Base-by-base conservation (phyloP, 331 rosid genomes). In the Spiraea crenata region DNA sequence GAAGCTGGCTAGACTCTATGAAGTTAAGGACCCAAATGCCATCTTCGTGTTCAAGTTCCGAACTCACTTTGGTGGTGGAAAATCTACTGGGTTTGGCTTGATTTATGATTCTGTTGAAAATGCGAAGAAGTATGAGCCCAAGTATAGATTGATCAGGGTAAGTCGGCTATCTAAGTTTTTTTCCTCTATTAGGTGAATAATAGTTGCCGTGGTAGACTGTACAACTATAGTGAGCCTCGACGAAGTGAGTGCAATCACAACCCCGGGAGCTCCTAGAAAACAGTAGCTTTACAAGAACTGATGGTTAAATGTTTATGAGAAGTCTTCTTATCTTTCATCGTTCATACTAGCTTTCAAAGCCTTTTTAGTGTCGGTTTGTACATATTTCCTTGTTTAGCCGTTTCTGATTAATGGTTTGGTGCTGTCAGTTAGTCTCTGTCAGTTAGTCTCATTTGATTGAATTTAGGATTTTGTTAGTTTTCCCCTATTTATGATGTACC, bases 1-100 rank as follows among this genome's bases (percentile, higher is more conserved):
- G 83, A 91, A 93, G 82, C 70, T 93, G 1, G 79, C 84, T 5
- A 86, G 83, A 25, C 81, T 93, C 72, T 93, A 91, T 20, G 97
- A 91, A 1, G 97, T 87, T 48, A 93, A 89, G 81, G 97, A 93
- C 78, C 77, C 93, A 0, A 93, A 89, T 45, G 51, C 95, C 0
- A 91, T 93, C 35, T 93, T 93, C 38, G 97, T 91, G 40, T 93
- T 89, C 86, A 86, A 89, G 79, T 93, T 93, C 84, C 74, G 95
- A 35, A 93, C 99, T 14, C 88, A 93, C 76, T 93, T 93, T 77
- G 99, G 99, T 65, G 99, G 99, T 72, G 99, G 99, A 4, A 93
- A 93, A 81, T 89, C 97, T 4, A 91, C 96, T 9, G 99, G 97
- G 6, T 93, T 91, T 56, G 99, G 99, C 17, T 83, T 93, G 87